Evolutionary conservation across 31 red algal genomes (phyloP), one percentile per base, ranked within the genome.

Genomic region (Endocladia muricata): DNA sequence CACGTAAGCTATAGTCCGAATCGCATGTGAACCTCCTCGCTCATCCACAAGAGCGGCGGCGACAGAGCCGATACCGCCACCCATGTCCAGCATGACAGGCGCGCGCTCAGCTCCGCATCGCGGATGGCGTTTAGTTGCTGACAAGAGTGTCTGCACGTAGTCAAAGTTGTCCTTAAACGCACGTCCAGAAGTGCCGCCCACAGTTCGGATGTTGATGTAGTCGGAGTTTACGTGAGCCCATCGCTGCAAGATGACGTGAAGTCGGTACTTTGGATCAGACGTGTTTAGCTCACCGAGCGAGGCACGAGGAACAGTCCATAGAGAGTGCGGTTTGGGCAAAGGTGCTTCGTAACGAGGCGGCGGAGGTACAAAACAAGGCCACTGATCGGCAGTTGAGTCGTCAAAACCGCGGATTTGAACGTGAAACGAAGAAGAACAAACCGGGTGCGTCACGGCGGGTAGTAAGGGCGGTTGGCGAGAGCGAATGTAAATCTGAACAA

Each of bases 41-140:
- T 81, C 43, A 15, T 81, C 77, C 30, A 25, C 8, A 5, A 81
- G 44, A 54, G 77, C 77, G 9, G 77, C 77, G 2, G 77, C 63
- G 7, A 81, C 61, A 60, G 77, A 81, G 25, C 77, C 77, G 29
- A 81, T 81, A 41, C 77, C 77, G 4, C 49, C 77, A 61, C 77
- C 77, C 41, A 39, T 69, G 32, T 81, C 77, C 61, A 81, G 37
- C 77, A 81, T 81, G 13, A 81, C 64, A 0, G 34, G 33, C n/a
- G n/a, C n/a, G 61, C 41, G 41, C 4, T 41, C 2, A 57, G 26
- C n/a, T 0, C 39, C 77, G 47, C 77, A 81, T n/a, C 77, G 61
- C 1, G 2, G 1, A 59, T 49, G 38, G 39, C 49, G 77, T 57
- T 70, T 37, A 36, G 60, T 9, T 19, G 55, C 15, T 23, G 52